These are phyloP conservation scores for Aspergillus taichungensis DNA, from an alignment of 495 filamentous ascomycete species.

Conservation along the genomic window DNA sequence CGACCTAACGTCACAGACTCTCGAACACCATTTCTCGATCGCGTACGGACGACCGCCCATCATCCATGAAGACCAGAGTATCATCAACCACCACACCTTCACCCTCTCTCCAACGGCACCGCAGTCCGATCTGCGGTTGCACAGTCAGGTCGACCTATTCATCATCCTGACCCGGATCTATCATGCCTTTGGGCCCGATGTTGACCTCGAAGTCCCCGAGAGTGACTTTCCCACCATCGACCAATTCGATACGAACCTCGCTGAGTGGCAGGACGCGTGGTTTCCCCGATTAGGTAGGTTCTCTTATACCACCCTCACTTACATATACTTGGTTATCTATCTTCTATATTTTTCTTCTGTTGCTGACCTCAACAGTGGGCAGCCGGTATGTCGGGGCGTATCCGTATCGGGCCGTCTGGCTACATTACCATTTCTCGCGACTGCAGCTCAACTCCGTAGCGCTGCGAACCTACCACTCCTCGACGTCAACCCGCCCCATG, in stretches of 20 bases:
- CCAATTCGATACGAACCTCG: constrained; percentile 34
- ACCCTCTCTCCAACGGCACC: constrained; percentile 33
- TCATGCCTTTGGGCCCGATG: constrained; percentile 49
- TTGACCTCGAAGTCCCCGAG: constrained; percentile 43
- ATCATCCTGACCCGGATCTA: constrained; percentile 49
- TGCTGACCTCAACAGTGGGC: constrained; percentile 25
- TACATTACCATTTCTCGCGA: constrained; percentile 47
- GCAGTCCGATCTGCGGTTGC: constrained; percentile 44
- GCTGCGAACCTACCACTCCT: constrained; percentile 44
- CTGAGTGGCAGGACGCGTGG: constrained; percentile 42
- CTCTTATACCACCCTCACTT: background rate
- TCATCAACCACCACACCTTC: constrained; percentile 43
- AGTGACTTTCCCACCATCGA: constrained; percentile 37
- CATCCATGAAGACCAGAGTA: constrained; percentile 45
- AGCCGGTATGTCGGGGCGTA: constrained; percentile 45
- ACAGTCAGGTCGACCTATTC: constrained; percentile 51
- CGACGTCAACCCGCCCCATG: constrained; percentile 37
- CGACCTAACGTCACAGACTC: constrained; percentile 25
- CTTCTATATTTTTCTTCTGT: background rate
- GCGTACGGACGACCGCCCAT: constrained; percentile 47
- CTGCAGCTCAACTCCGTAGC: constrained; percentile 51
- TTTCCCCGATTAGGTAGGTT: constrained; percentile 37
- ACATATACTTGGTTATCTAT: background rate
- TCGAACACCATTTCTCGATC: constrained; percentile 49
- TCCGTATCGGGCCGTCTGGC: constrained; percentile 42